Percentiles rank a stretch among this genome's conserved stretches.
These are phyloP conservation scores for Trypanosoma lewisi DNA, from an alignment of 208 protist genomes.

Conservation along the genomic window DNA sequence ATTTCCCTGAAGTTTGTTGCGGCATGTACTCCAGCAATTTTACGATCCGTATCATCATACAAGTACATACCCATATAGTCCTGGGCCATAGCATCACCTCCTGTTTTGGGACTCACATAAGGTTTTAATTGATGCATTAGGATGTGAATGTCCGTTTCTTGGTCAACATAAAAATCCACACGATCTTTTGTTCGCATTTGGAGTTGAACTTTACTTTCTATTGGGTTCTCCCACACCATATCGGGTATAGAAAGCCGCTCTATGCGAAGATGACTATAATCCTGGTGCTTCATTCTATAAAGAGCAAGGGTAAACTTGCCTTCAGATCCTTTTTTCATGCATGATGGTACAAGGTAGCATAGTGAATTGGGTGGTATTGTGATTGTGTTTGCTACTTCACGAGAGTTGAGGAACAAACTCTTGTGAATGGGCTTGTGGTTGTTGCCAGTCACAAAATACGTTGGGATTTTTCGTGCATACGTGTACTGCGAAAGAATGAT, in stretches of 20 bases:
- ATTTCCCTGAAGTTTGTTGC: constrained; percentile 34
- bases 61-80: constrained; percentile 37
- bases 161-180: constrained; percentile 35
- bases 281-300: constrained; percentile 19
- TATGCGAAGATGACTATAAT: constrained; percentile 17
- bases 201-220: constrained; percentile 11
- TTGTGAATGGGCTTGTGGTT: constrained; percentile 33
- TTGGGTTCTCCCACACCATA: constrained; percentile 27
- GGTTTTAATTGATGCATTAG: constrained; percentile 31
- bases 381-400: constrained; percentile 27
- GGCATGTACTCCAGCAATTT: constrained; percentile 33
- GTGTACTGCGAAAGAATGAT: constrained; percentile 22
- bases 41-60: constrained; percentile 34
- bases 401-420: constrained; percentile 34
- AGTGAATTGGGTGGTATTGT: constrained; percentile 30
- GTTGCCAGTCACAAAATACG: constrained; percentile 35
- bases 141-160: constrained; percentile 28
- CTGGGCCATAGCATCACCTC: constrained; percentile 31
- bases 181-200: constrained; percentile 29
- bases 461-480: constrained; percentile 17
- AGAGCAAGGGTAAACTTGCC: constrained; percentile 28
- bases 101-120: constrained; percentile 23
- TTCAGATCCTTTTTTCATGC: constrained; percentile 28
- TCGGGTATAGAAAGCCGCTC: constrained; percentile 25
- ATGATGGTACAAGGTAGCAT: constrained; percentile 39